Evolutionary conservation across 2,329 filamentous ascomycete species (phyloP).

Genomic region (Aspergillus intermedius): DNA sequence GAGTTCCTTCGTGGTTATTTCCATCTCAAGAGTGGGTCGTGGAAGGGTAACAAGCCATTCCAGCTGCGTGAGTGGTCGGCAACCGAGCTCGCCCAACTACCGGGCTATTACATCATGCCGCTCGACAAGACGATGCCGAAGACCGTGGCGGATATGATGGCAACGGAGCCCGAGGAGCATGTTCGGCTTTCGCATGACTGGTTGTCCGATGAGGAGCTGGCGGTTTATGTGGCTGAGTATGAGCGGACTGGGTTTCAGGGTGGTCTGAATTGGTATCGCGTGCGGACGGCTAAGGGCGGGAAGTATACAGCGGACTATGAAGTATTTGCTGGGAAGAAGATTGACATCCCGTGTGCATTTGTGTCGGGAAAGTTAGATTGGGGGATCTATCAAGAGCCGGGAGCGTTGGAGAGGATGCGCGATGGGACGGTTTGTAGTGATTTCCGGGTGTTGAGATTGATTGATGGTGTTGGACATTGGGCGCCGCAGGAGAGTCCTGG

Average conservation of each 20-base stretch:
- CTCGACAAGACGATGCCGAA: slow-evolving; percentile 53
- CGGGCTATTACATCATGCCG: slow-evolving; percentile 64
- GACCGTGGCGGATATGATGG: slow-evolving; percentile 51
- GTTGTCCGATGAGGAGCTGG: slow-evolving; percentile 54
- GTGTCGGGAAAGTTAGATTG: slow-evolving; percentile 59
- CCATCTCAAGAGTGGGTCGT: slow-evolving; percentile 60
- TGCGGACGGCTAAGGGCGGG: slow-evolving; percentile 46
- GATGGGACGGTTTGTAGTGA: too few relatives aligned
- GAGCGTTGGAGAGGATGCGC: slow-evolving; percentile 40
- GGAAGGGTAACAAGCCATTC: slow-evolving; percentile 49
- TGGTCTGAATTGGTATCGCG: slow-evolving; percentile 62
- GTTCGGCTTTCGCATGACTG: slow-evolving; percentile 41
- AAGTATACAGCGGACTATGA: slow-evolving; percentile 47
- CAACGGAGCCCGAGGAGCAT: slow-evolving; percentile 36
- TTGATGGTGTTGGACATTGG: too few relatives aligned
- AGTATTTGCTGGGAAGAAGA: slow-evolving; percentile 54
- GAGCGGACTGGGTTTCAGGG: slow-evolving; percentile 58
- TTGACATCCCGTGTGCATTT: slow-evolving; percentile 56
- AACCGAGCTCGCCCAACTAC: slow-evolving; percentile 52
- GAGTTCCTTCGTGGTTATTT: slow-evolving; percentile 61
- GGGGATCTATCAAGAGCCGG: slow-evolving; percentile 63
- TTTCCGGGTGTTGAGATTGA: too few relatives aligned
- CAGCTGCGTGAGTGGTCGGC: slow-evolving; percentile 53
- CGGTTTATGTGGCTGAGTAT: slow-evolving; percentile 57
- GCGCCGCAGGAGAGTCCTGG: too few relatives aligned